Conservation (phyloP, 2,329 filamentous ascomycete species). For the Penicillium sp. region DNA sequence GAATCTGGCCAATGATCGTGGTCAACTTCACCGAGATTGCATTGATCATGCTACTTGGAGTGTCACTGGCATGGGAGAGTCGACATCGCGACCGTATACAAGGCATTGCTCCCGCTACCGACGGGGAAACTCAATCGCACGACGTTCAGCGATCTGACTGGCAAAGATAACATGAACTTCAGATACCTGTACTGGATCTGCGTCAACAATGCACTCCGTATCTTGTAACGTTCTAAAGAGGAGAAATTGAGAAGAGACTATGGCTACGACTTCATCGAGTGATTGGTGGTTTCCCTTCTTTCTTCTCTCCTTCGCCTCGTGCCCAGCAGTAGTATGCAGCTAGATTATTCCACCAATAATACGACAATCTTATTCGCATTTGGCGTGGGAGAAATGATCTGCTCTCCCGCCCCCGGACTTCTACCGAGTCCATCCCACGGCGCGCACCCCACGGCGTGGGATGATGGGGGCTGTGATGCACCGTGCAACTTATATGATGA, state of each 20-base stretch:
- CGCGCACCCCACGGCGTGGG: slow-evolving; percentile 13
- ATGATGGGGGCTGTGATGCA: slow-evolving; percentile 3
- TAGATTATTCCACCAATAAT: slow-evolving; percentile 19
- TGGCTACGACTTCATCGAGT: too few relatives aligned
- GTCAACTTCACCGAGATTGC: slow-evolving; percentile 19
- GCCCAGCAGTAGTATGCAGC: too few relatives aligned
- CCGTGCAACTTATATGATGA: slow-evolving; percentile 3
- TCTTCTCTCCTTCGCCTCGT: background rate
- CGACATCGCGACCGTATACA: slow-evolving; percentile 11
- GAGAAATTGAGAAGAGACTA: too few relatives aligned
- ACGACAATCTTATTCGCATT: background rate
- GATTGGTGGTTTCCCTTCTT: background rate
- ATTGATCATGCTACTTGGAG: slow-evolving; percentile 13
- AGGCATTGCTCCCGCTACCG: background rate
- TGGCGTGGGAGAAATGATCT: slow-evolving; percentile 8
- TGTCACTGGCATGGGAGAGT: slow-evolving; percentile 20
- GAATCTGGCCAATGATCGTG: slow-evolving; percentile 27
- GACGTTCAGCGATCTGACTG: slow-evolving; percentile 50
- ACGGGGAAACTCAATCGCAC: slow-evolving; percentile 35
- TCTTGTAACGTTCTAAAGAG: background rate
- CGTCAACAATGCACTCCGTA: background rate
- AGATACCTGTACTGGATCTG: slow-evolving; percentile 21
- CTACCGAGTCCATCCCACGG: slow-evolving; percentile 13
- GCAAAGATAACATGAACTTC: slow-evolving; percentile 46
- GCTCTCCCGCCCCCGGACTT: slow-evolving; percentile 13